Percentiles rank a stretch among this genome's conserved stretches.
Evolutionary conservation across 1,284 basidiomycete species (phyloP).

Genomic region (Cystobasidiaceae sp.): DNA sequence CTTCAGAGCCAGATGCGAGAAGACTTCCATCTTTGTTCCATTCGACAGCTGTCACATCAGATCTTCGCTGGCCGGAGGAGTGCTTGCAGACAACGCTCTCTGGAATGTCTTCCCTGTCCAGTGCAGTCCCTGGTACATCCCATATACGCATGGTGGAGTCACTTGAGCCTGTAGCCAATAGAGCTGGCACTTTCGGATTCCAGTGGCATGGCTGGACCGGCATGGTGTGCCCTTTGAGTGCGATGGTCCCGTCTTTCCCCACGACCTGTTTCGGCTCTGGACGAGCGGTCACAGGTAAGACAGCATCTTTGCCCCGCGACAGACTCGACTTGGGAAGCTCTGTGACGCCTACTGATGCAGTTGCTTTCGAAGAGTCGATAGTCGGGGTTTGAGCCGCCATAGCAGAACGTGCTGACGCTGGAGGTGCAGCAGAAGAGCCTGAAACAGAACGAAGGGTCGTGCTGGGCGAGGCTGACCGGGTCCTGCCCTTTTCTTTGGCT

Average conservation of each 20-base stretch:
- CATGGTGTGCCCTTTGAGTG: slow-evolving; percentile 36
- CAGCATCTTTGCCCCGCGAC: neutral
- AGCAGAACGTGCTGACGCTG: neutral
- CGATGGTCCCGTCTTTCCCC: slow-evolving; percentile 27
- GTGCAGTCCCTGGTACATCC: slow-evolving; percentile 57
- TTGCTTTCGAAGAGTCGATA: neutral
- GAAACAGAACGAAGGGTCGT: slow-evolving; percentile 4
- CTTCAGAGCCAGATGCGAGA: slow-evolving; percentile 58
- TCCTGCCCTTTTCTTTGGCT: slow-evolving; percentile 10
- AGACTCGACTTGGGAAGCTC: neutral
- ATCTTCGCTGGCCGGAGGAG: slow-evolving; percentile 56
- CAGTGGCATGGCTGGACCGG: slow-evolving; percentile 65
- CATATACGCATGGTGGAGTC: slow-evolving; percentile 70
- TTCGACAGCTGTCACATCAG: slow-evolving; percentile 64
- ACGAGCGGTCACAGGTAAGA: neutral
- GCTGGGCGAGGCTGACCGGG: slow-evolving; percentile 19
- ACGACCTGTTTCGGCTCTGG: slow-evolving; percentile 6
- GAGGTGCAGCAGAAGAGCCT: neutral
- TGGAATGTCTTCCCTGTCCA: slow-evolving; percentile 47
- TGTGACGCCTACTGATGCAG: too few relatives aligned
- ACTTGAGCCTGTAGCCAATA: slow-evolving; percentile 73
- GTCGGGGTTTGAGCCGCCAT: neutral
- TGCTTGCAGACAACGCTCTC: slow-evolving; percentile 53
- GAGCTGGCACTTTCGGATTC: slow-evolving; percentile 60
- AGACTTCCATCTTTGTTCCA: slow-evolving; percentile 57